Evolutionary conservation across 2,329 filamentous ascomycete species (phyloP), one percentile per base, ranked within the genome.

Genomic region (Cadophora malorum): DNA sequence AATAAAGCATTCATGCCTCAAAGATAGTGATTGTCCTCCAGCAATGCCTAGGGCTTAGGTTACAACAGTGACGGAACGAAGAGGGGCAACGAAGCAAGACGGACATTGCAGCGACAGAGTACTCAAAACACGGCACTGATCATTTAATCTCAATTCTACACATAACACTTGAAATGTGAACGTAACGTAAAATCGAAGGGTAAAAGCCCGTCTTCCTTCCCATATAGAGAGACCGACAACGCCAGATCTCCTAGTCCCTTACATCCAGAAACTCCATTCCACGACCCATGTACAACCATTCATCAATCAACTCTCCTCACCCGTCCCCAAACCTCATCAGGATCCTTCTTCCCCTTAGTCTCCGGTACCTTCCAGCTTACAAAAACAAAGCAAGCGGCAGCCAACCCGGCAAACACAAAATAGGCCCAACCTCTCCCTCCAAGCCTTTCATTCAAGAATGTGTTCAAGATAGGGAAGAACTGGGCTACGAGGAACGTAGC

Each of bases 401-500:
- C 94, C 69, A 97, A 80, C 0, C 79, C 90, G 0, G 93, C 89
- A 79, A 99, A 99, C n/a, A 97, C 84, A 77, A 96, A 97, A 78
- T 97, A 99, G 0, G 96, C 91, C 82, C 90, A 92, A 1, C 95
- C 94, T 3, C 90, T 86, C 0, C 90, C 91, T 0, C 92, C 88
- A 12, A 90, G 78, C 3, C 79, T 75, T 0, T 80, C 78, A 75
- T 90, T 94, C 63, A 97, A 80, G 3, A 86, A 86, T 53, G 88
- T 86, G 76, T 97, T 96, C 69, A 97, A 79, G 23, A 97, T 86
- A 0, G 96, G 95, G 83, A 99, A 97, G 80, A 97, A 97, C 75
- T 97, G 94, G 0, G 95, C 94, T 1, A 99, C 94, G 25, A 97
- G 74, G 76, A 97, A 98, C 0, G 95, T 98, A 0, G 94, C 91